phyloP scores from a whole-genome alignment of 2,329 filamentous ascomycete genomes.

The Leptographium wingfieldii region DNA sequence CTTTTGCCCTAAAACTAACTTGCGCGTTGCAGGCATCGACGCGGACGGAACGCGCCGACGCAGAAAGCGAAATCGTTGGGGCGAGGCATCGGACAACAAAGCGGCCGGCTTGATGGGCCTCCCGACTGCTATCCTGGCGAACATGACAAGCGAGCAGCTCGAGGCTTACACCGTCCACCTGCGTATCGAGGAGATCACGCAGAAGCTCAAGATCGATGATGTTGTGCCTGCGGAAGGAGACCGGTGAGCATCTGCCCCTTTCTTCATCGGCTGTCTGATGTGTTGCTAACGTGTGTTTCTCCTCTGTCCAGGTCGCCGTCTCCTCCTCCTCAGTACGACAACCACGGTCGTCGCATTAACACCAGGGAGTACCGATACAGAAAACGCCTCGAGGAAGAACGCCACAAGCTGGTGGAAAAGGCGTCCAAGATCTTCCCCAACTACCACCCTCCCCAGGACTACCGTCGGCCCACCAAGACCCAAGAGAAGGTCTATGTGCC shows the following conservation, averaged over 20 bases:
- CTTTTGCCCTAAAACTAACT: not conserved
- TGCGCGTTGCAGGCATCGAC: slow-evolving; percentile 30
- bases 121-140: slow-evolving; percentile 88
- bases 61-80: slow-evolving; percentile 99
- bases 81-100: slow-evolving; percentile 95
- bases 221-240: slow-evolving; percentile 95
- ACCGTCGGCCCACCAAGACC: slow-evolving; percentile 97
- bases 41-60: slow-evolving; percentile 72
- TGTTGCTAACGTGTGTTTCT: not conserved
- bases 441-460: slow-evolving; percentile 97
- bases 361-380: slow-evolving; percentile 97
- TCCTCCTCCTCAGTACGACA: slow-evolving; percentile 93
- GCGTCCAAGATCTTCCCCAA: slow-evolving; percentile 99
- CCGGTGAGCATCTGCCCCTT: slow-evolving; percentile 45
- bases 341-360: slow-evolving; percentile 98
- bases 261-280: not conserved
- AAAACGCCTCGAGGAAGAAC: slow-evolving; percentile 95
- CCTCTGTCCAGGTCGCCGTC: slow-evolving; percentile 64
- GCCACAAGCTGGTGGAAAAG: slow-evolving; percentile 96
- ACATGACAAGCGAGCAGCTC: slow-evolving; percentile 97
- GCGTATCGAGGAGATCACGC: slow-evolving; percentile 97
- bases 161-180: slow-evolving; percentile 94
- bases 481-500: slow-evolving; percentile 99
- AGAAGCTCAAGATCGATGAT: slow-evolving; percentile 98
- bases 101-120: slow-evolving; percentile 95